These are phyloP conservation scores for Starmerella powellii DNA, from an alignment of 805 yeast genomes.

Conservation along the genomic window DNA sequence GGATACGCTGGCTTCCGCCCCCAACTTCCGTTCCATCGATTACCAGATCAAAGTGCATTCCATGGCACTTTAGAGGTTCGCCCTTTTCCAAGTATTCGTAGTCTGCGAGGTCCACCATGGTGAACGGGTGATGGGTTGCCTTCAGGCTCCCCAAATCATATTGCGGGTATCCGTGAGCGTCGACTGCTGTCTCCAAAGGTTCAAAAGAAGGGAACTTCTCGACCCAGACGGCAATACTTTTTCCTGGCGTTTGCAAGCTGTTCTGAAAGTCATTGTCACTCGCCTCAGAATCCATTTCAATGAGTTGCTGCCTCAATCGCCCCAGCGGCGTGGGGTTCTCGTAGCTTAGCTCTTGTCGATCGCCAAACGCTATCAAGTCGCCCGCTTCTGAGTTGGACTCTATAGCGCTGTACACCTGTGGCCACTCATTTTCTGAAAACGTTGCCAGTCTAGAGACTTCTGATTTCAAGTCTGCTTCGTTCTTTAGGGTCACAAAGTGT, in stretches of 20 bases:
- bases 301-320: conserved; percentile 53
- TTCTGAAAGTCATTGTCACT: background rate
- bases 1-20: conserved; percentile 94
- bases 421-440: conserved; percentile 12
- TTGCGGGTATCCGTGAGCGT: conserved; percentile 40
- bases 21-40: conserved; percentile 92
- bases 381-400: conserved; percentile 45
- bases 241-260: background rate
- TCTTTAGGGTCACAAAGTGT: background rate
- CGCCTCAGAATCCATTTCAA: conserved; percentile 36
- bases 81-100: conserved; percentile 38
- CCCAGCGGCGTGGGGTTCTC: conserved; percentile 97
- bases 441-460: conserved; percentile 8
- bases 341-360: conserved; percentile 55
- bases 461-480: conserved; percentile 6
- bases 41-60: conserved; percentile 90
- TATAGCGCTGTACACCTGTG: background rate
- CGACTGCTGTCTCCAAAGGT: conserved; percentile 35
- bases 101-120: conserved; percentile 72
- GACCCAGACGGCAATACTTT: conserved; percentile 49
- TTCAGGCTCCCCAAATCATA: conserved; percentile 41
- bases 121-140: conserved; percentile 95
- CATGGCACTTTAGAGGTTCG: conserved; percentile 55
- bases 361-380: conserved; percentile 67
- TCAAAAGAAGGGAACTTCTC: conserved; percentile 86